Base-by-base conservation (phyloP, 768 basidiomycete species). In the Piloderma croceum region DNA sequence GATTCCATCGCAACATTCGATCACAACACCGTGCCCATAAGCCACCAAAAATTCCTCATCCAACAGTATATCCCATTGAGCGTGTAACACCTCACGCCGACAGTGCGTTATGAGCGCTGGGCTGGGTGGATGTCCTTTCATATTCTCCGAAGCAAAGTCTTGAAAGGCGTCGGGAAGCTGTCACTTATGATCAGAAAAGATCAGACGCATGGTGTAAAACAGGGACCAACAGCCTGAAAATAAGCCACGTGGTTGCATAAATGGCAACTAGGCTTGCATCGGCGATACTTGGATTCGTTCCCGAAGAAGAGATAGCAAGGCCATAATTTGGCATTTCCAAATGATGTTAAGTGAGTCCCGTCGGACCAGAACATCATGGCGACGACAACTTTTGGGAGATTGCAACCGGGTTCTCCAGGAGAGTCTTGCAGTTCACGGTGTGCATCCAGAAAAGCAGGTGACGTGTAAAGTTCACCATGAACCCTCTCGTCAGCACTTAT, bases 21-120 rank as follows among this genome's bases (percentile, higher is more conserved):
- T 27, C 1, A 60, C 56, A 9, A 67, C 57, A 0, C 67, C 64
- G 42, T 67, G 47, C 13, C 25, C 31, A 43, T 63, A 67, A 0
- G 60, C 65, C 10, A 58, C 11, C 22, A 52, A 22, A 42, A 69
- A 67, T 1, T 66, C 58, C 0, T 52, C 50, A 43, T 67, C 65
- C 5, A 69, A 44, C 0, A 62, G 23, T 34, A 58, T 32, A 12
- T 42, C 31, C 60, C 59, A 64, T 11, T 54, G 31, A 3, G 31
- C 55, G 33, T 65, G 64, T 25, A 63, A 47, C 1, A 65, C 44
- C 31, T 67, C 63, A 1, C 56, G 54, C 7, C 48, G 38, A 32
- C 61, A 59, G 41, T 68, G 63, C 0, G 56, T 52, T 4, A 65
- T 9, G 1, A 62, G 42, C 3, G 27, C 10, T 9, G 10, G 9